Conservation (phyloP, 257 asterid species). For the Linaria vulgaris region DNA sequence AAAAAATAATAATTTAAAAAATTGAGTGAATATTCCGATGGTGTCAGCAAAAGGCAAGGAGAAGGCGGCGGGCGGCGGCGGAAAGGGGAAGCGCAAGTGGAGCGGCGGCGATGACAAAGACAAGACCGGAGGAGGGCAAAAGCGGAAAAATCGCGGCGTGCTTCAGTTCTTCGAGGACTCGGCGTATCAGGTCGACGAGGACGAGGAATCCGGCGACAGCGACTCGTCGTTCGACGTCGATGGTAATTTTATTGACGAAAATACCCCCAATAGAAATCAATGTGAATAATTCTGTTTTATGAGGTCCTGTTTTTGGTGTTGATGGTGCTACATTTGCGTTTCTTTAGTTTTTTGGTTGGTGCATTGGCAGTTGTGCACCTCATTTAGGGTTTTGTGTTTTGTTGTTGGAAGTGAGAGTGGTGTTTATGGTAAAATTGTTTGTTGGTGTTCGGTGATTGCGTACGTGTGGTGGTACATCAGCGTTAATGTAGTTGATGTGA, state of each 20-base stretch:
- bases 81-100: slow-evolving; percentile 65
- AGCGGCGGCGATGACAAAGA: slow-evolving; percentile 38
- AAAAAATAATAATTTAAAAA: no score
- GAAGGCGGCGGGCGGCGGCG: slow-evolving; percentile 50
- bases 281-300: not conserved
- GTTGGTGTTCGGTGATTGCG: no score
- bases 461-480: no score
- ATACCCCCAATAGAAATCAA: not conserved
- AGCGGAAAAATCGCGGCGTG: slow-evolving; percentile 52
- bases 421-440: no score
- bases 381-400: not conserved
- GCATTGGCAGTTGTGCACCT: not conserved
- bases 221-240: slow-evolving; percentile 43
- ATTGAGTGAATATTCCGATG: slow-evolving; percentile 32
- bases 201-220: slow-evolving; percentile 49
- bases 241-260: slow-evolving; percentile 35
- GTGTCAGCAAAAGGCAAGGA: slow-evolving; percentile 80
- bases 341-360: no score
- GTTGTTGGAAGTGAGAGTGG: no score
- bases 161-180: slow-evolving; percentile 66
- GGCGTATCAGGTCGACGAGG: slow-evolving; percentile 62
- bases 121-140: slow-evolving; percentile 57
- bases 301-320: slow-evolving; percentile 16
- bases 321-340: not conserved
- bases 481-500: no score